phyloP scores from a whole-genome alignment of 2,329 filamentous ascomycete species.

The Biscogniauxia sp. region DNA sequence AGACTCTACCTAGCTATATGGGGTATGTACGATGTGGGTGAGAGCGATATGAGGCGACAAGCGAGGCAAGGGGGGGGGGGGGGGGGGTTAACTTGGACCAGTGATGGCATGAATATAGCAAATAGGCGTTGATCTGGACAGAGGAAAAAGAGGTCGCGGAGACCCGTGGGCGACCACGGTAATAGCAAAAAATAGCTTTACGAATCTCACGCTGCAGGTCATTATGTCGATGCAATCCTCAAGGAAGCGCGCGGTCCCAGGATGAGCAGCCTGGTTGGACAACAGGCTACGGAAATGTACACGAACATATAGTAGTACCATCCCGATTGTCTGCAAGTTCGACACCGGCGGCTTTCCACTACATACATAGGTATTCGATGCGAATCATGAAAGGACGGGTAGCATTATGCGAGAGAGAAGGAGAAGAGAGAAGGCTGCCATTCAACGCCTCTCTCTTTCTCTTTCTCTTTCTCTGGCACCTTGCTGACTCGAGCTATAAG shows the following conservation, averaged over 20 bases:
- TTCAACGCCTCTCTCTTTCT: not conserved
- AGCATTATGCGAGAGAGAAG: not conserved
- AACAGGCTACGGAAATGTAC: not conserved
- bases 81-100: not conserved
- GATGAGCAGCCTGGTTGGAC: not conserved
- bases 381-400: not conserved
- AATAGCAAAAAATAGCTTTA: not conserved
- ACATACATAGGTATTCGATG: not conserved
- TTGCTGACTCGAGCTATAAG: not conserved
- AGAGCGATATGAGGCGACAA: not conserved
- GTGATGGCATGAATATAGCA: not conserved
- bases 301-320: not conserved
- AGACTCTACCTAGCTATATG: not conserved
- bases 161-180: not conserved
- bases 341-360: not conserved
- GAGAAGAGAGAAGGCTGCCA: not conserved
- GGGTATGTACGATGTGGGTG: not conserved
- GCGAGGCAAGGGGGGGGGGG: not conserved
- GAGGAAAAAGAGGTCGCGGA: not conserved
- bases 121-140: not conserved
- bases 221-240: slow-evolving; percentile 2
- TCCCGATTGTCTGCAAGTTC: not conserved
- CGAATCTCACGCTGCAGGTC: slow-evolving; percentile 4
- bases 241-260: slow-evolving; percentile 1
- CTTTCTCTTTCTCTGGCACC: not conserved